These are phyloP conservation scores for Colletotrichum caudatum DNA, from an alignment of 2,329 filamentous ascomycete genomes.

Conservation along the genomic window DNA sequence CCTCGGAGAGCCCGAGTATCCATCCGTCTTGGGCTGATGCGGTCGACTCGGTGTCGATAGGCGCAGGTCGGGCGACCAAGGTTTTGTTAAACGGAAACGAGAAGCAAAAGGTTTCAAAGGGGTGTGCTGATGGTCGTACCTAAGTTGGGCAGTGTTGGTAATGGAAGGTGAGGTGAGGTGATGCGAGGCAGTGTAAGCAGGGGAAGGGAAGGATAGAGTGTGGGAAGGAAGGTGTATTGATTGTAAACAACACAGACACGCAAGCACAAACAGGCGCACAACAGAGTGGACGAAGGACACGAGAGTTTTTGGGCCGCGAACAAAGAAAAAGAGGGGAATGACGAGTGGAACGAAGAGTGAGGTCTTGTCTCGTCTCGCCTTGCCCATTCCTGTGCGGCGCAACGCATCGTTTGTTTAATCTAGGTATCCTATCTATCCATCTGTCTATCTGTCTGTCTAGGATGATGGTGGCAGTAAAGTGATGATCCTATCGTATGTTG, in stretches of 20 bases:
- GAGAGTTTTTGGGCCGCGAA: neutral
- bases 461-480: neutral
- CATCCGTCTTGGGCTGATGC: conserved; percentile 1
- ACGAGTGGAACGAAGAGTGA: neutral
- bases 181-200: neutral
- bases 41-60: conserved; percentile 1
- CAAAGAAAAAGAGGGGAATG: conserved; percentile 1
- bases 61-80: neutral
- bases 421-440: neutral
- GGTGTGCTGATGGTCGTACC: neutral
- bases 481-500: conserved; percentile 2
- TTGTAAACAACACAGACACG: conserved; percentile 16
- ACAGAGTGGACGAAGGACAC: neutral
- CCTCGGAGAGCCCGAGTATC: conserved; percentile 14
- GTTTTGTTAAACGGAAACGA: neutral
- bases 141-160: neutral
- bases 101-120: neutral
- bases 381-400: conserved; percentile 6
- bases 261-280: neutral
- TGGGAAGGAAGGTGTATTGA: neutral
- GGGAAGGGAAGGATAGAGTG: neutral
- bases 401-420: neutral
- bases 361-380: conserved; percentile 5
- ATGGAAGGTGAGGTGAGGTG: neutral
- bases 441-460: neutral